These are phyloP conservation scores for Vigna trinervia DNA, from an alignment of 306 rosid genomes.

Conservation along the genomic window DNA sequence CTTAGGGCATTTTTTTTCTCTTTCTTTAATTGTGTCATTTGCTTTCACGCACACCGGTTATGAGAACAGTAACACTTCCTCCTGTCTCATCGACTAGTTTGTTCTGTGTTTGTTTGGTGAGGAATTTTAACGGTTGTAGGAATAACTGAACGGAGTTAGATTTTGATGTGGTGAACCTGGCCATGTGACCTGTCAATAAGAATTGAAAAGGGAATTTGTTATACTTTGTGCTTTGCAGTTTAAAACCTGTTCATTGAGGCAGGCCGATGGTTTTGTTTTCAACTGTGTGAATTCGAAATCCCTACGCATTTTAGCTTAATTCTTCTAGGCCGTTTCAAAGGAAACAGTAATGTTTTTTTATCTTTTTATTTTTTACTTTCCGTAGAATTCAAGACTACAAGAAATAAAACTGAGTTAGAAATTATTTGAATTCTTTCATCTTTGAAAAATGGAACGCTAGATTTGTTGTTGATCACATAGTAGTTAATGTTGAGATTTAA, in stretches of 20 bases:
- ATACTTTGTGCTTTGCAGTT: not conserved
- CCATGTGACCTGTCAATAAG: not conserved
- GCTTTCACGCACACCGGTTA: no score
- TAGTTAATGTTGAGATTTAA: not conserved
- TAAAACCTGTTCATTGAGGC: not conserved
- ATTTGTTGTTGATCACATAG: not conserved
- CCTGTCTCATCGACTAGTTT: not conserved
- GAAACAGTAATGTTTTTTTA: not conserved
- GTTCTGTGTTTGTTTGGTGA: not conserved
- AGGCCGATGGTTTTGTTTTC: not conserved
- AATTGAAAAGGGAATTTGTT: not conserved
- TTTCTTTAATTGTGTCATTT: no score
- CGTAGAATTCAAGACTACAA: not conserved
- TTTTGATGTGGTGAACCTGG: slow-evolving; percentile 12
- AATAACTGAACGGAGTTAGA: not conserved
- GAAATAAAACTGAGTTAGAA: not conserved
- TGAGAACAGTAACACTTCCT: no score
- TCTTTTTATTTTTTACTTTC: not conserved
- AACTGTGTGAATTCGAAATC: not conserved
- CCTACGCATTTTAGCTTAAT: not conserved
- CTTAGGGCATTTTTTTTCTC: no score
- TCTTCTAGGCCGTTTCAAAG: not conserved
- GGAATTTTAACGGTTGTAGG: slow-evolving; percentile 1
- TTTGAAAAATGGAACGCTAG: not conserved
- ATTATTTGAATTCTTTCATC: not conserved